Base-by-base conservation (phyloP, 2,329 filamentous ascomycete species). In the Clonostachys solani region DNA sequence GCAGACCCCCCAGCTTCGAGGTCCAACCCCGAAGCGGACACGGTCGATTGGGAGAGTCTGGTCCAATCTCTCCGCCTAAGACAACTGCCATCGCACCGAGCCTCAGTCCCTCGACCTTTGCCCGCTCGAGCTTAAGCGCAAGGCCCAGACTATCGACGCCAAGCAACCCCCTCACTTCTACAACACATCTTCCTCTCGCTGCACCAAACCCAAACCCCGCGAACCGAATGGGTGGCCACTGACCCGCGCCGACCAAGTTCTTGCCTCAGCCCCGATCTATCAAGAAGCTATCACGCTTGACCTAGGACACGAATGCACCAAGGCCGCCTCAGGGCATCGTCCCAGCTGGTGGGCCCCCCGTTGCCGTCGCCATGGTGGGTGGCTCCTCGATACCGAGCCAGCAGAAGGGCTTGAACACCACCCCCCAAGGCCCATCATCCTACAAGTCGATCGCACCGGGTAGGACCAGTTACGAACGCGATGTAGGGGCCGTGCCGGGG, bases 401-500 rank as follows among this genome's bases (percentile, higher is more conserved):
- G 49, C 58, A 63, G 47, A 59, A 60, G 56, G 55, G 56, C 52
- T 52, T 56, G 53, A 29, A 29, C 23, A 29, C 23, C 23, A 61
- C 57, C 37, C 56, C 64, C 50, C 61, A 62, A 41, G 56, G 56
- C 53, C 61, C 64, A 52, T 50, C 62, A 43, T 60, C 79, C 47
- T 67, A 68, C 48, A 58, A 58, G 23, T 58, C 56, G 52, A 57
- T 57, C 58, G 71, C 50, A 49, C 64, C 47, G 15, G 56, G 56
- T 40, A 56, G 61, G 19, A 49, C 73, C 29, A 81, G 78, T 56
- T 64, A 83, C 55, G 81, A 85, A 49, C 77, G 79, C 54, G 76
- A 79, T 64, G 40, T 16, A 17, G 40, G 38, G 18, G 45, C 12
- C 29, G 23, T 29, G 1, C 6, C 23, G 23, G 45, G 42, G 3